A percentile compares a stretch with the other conserved stretches of the same genome.
phyloP scores from a whole-genome alignment of 306 rosid species.

The Cajanus cajan region DNA sequence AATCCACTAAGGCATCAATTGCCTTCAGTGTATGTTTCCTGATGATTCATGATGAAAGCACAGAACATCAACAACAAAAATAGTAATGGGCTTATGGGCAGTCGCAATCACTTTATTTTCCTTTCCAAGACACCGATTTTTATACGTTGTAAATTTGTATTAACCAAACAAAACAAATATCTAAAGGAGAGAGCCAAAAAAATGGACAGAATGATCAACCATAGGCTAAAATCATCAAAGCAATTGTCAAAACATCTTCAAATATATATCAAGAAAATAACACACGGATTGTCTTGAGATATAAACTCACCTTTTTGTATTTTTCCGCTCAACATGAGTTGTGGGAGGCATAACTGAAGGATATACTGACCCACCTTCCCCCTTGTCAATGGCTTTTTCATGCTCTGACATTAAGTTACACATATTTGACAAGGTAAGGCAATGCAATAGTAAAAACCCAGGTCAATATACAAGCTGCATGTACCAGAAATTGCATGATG shows the following conservation, averaged over 20 bases:
- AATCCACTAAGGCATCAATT: too few relatives aligned
- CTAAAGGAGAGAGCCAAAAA: not conserved
- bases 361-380: slow-evolving; percentile 43
- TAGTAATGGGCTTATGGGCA: too few relatives aligned
- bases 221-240: slow-evolving; percentile 1
- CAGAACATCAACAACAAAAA: too few relatives aligned
- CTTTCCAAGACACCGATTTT: too few relatives aligned
- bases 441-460: slow-evolving; percentile 27
- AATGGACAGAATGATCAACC: not conserved
- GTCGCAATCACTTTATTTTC: too few relatives aligned
- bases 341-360: slow-evolving; percentile 35
- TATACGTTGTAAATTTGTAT: not conserved
- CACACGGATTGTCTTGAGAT: not conserved
- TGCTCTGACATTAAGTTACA: slow-evolving; percentile 52
- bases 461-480: slow-evolving; percentile 20
- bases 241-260: not conserved
- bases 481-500: slow-evolving; percentile 22
- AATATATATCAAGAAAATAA: not conserved
- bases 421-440: slow-evolving; percentile 41
- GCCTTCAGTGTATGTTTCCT: too few relatives aligned
- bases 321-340: slow-evolving; percentile 29
- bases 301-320: slow-evolving; percentile 41
- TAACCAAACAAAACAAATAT: not conserved
- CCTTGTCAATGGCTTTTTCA: slow-evolving; percentile 40
- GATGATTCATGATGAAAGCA: too few relatives aligned